These are phyloP conservation scores for Apophysomyces sp. DNA, from an alignment of 371 early-diverging fungal species.

Conservation along the genomic window DNA sequence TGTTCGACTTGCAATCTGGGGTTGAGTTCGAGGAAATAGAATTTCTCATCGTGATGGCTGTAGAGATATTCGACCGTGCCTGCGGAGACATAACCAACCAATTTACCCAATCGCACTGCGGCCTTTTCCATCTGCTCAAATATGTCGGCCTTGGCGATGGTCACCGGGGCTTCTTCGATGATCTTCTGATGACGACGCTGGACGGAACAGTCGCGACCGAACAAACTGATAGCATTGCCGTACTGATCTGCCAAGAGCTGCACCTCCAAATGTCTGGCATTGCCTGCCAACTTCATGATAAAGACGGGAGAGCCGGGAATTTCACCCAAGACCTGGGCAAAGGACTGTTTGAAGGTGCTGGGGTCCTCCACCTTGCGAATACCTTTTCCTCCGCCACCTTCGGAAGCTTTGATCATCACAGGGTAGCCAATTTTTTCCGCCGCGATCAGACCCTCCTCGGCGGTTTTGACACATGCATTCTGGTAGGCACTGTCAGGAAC, in stretches of 20 bases:
- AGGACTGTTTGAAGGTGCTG: constrained; percentile 73
- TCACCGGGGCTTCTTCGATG: constrained; percentile 96
- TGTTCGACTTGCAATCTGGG: constrained; percentile 99
- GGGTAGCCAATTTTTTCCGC: constrained; percentile 94
- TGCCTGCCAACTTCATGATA: constrained; percentile 94
- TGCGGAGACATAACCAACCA: constrained; percentile 95
- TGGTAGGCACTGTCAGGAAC: constrained; percentile 83
- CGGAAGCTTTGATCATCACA: constrained; percentile 99
- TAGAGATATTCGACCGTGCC: constrained; percentile 99
- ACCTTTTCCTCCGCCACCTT: constrained; percentile 99
- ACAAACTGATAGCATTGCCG: constrained; percentile 97
- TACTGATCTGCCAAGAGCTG: constrained; percentile 96
- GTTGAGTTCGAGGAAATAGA: constrained; percentile 98
- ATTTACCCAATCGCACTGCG: constrained; percentile 91
- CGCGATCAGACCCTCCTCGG: constrained; percentile 75
- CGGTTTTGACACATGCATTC: constrained; percentile 75
- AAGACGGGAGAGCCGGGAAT: constrained; percentile 97
- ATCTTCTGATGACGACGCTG: constrained; percentile 98
- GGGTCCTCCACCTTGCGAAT: constrained; percentile 89
- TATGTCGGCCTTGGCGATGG: constrained; percentile 81
- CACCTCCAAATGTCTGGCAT: constrained; percentile 97
- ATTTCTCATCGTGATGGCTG: constrained; percentile 80
- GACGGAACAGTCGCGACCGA: constrained; percentile 98
- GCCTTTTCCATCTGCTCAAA: constrained; percentile 94
- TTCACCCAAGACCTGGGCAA: constrained; percentile 88